Evolutionary conservation across 345 rosid genomes (phyloP).

Genomic region (Eucalyptus virginea): DNA sequence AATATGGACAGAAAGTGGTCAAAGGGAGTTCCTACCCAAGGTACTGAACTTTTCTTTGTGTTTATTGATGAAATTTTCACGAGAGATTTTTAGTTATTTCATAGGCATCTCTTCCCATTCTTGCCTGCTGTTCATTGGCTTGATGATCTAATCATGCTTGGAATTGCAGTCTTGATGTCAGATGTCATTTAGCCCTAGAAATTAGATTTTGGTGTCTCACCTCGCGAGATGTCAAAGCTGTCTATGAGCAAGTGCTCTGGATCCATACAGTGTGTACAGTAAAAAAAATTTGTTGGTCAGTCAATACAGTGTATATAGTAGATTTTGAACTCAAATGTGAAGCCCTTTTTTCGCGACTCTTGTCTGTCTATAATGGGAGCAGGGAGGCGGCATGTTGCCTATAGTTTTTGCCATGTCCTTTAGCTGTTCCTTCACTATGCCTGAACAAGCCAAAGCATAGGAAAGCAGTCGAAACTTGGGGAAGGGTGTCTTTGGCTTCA

Average conservation of each 20-base stretch:
- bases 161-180: neutral
- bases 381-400: neutral
- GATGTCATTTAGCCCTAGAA: neutral
- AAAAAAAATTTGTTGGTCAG: neutral
- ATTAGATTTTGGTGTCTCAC: neutral
- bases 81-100: neutral
- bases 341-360: neutral
- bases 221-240: neutral
- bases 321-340: neutral
- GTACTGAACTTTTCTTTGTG: slow-evolving; percentile 9
- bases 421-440: neutral
- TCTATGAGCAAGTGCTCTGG: neutral
- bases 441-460: neutral
- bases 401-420: neutral
- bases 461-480: neutral
- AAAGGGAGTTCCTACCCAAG: slow-evolving; percentile 97
- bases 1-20: slow-evolving; percentile 98
- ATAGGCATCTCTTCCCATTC: neutral
- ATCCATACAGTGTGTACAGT: neutral
- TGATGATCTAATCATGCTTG: neutral
- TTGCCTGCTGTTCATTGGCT: neutral
- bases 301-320: neutral
- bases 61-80: neutral
- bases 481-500: neutral
- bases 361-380: neutral